Conservation (phyloP, 78 protist species). For the Thecamonas trahens region DNA sequence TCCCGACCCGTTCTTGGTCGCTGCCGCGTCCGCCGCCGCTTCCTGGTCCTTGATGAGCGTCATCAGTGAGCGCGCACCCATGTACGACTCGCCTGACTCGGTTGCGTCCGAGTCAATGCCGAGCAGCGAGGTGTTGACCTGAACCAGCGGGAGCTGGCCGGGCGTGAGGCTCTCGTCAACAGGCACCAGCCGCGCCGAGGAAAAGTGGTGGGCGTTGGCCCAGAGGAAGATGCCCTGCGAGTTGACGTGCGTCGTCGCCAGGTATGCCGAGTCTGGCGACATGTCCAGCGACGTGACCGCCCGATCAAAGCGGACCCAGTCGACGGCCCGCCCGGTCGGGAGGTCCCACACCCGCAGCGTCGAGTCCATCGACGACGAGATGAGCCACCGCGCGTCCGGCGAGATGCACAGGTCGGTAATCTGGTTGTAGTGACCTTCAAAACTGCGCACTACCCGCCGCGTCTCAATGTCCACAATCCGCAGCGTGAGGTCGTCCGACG, state of each 20-base stretch:
- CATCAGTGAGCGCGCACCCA: no score
- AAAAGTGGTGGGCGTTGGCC: slow-evolving; percentile 6
- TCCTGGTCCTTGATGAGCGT: neutral
- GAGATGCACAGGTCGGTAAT: slow-evolving; percentile 18
- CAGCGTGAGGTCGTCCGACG: slow-evolving; percentile 18
- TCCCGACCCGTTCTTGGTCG: neutral
- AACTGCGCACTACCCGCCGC: neutral
- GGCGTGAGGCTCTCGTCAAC: no score
- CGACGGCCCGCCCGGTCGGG: slow-evolving; percentile 25
- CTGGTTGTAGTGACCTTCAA: slow-evolving; percentile 22
- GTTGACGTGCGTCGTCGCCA: slow-evolving; percentile 38
- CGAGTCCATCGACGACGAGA: slow-evolving; percentile 26
- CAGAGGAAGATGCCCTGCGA: slow-evolving; percentile 8
- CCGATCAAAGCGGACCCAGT: slow-evolving; percentile 15
- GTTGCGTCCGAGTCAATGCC: no score
- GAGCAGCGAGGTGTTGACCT: no score
- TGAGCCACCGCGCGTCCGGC: slow-evolving; percentile 25
- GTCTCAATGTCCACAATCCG: slow-evolving; percentile 22
- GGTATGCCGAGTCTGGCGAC: neutral
- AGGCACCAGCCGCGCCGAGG: no score
- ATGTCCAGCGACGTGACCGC: neutral
- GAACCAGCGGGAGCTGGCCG: no score
- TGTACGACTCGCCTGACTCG: no score
- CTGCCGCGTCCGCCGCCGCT: neutral
- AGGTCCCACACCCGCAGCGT: slow-evolving; percentile 35